These are phyloP conservation scores for Exophiala alcalophila DNA, from an alignment of 2,329 filamentous ascomycete species.

Conservation along the genomic window DNA sequence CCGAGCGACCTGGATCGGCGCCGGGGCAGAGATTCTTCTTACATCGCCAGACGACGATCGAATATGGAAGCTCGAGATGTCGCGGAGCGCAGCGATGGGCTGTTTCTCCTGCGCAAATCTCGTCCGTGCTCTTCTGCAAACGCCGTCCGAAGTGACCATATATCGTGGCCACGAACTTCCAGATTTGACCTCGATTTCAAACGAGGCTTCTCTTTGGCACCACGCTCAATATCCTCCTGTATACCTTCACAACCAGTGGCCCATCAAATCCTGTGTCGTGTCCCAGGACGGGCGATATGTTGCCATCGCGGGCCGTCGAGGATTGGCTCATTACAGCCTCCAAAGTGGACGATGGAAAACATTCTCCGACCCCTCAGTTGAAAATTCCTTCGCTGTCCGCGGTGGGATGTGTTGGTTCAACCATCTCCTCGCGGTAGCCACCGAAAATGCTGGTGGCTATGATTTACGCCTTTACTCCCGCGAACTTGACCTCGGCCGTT, in stretches of 20 bases:
- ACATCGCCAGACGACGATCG: conserved; percentile 68
- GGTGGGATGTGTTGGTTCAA: conserved; percentile 99
- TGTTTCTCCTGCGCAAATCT: conserved; percentile 91
- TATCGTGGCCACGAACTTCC: conserved; percentile 91
- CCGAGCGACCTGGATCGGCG: conserved; percentile 80
- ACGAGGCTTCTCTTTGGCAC: conserved; percentile 93
- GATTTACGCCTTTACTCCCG: conserved; percentile 91
- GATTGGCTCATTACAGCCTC: conserved; percentile 92
- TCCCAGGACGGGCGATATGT: conserved; percentile 92
- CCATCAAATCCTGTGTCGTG: conserved; percentile 79
- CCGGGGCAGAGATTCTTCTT: conserved; percentile 80
- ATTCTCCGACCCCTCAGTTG: conserved; percentile 74
- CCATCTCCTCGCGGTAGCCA: conserved; percentile 86
- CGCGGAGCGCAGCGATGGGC: conserved; percentile 85
- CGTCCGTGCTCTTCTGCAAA: conserved; percentile 83
- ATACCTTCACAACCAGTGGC: conserved; percentile 91
- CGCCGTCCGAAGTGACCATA: conserved; percentile 81
- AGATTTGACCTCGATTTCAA: conserved; percentile 85
- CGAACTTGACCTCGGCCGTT: conserved; percentile 72
- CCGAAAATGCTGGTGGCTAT: conserved; percentile 79
- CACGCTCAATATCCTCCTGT: conserved; percentile 78
- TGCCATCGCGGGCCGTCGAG: conserved; percentile 88
- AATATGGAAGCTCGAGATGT: conserved; percentile 86
- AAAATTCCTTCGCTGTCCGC: conserved; percentile 87
- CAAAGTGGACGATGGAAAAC: conserved; percentile 94